Conservation (phyloP, 176 grass and related monocot species). For the Metroxylon sagu region DNA sequence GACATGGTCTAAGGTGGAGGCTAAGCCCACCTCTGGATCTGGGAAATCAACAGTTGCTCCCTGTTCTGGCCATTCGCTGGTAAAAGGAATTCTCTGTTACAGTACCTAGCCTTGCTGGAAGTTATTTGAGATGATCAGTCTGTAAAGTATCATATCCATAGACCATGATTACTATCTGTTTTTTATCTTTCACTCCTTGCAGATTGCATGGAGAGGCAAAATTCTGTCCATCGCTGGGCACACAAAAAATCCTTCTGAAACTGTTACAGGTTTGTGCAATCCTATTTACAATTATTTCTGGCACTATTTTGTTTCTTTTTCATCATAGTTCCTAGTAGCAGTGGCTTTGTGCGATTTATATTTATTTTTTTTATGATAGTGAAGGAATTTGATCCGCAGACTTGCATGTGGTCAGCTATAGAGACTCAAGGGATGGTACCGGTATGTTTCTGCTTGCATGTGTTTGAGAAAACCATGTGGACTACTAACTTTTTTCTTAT, state of each 20-base stretch:
- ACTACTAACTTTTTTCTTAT: not conserved
- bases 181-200: slow-evolving; percentile 16
- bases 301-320: too few species aligned
- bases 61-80: slow-evolving; percentile 96
- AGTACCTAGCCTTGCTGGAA: too few species aligned
- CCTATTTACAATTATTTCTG: slow-evolving; percentile 2
- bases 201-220: slow-evolving; percentile 80
- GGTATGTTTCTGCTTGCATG: slow-evolving; percentile 39
- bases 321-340: too few species aligned
- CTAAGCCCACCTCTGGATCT: slow-evolving; percentile 53
- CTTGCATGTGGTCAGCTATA: slow-evolving; percentile 74
- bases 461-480: not conserved
- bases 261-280: slow-evolving; percentile 62
- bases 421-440: slow-evolving; percentile 82
- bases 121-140: too few species aligned
- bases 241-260: slow-evolving; percentile 88
- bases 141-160: too few species aligned
- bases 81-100: slow-evolving; percentile 18
- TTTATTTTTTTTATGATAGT: slow-evolving; percentile 51
- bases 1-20: slow-evolving; percentile 88
- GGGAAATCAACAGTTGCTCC: slow-evolving; percentile 50
- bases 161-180: not conserved
- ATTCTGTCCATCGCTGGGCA: slow-evolving; percentile 82
- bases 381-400: slow-evolving; percentile 98
- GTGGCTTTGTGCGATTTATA: not conserved